A percentile compares a stretch with the other conserved stretches of the same genome.
Conservation (phyloP, 805 yeast species). For the Wickerhamiella occidentalis region DNA sequence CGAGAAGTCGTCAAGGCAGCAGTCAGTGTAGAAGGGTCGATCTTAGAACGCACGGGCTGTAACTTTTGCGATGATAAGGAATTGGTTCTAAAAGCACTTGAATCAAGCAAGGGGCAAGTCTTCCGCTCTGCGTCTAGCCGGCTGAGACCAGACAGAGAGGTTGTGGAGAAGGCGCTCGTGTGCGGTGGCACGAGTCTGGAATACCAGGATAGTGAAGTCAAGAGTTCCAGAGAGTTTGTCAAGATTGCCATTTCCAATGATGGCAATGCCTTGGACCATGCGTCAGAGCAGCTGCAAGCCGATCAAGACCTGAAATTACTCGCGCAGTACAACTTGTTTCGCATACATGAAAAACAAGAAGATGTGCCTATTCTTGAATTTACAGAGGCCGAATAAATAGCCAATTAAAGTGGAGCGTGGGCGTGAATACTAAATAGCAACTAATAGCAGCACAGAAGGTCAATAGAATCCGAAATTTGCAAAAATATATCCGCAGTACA, state of each 20-base stretch:
- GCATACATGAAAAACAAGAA: no score
- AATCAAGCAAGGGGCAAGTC: background rate
- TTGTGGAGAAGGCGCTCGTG: background rate
- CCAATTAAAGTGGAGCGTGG: no score
- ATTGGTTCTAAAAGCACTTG: background rate
- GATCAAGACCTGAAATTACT: background rate
- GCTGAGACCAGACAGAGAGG: background rate
- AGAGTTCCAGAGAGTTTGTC: background rate
- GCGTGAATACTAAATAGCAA: no score
- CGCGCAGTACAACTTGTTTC: background rate
- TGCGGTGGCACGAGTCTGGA: background rate
- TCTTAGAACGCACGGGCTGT: background rate
- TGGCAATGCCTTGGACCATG: background rate
- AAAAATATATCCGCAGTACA: no score
- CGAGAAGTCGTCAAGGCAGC: conserved; percentile 2
- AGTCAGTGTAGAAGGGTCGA: background rate
- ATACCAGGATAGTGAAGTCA: background rate
- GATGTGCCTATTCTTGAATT: no score
- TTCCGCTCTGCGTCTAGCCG: background rate
- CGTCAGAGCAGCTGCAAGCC: background rate
- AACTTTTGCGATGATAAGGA: background rate
- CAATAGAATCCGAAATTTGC: no score
- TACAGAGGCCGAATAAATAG: no score
- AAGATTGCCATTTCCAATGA: background rate
- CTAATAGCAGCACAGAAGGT: no score